Base-by-base conservation (phyloP, 2,329 filamentous ascomycete species). In the Trichoderma koningii region DNA sequence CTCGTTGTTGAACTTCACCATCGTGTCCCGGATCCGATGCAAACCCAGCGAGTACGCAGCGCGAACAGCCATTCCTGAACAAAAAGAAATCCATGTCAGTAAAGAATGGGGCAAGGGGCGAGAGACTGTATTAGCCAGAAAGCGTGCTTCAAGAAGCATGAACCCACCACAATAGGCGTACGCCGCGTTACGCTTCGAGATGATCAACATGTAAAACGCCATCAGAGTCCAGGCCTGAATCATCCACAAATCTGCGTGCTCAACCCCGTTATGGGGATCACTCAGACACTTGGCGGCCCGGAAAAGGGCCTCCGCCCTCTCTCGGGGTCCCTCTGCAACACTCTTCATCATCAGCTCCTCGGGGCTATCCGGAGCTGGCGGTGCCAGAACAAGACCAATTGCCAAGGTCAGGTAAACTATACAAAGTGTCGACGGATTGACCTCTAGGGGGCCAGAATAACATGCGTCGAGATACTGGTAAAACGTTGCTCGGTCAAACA, bases 181-280 rank as follows among this genome's bases (percentile, higher is more conserved):
- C 0, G 88, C 85, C 5, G 85, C 83, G 68, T 89, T 89, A 17
- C 85, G 79, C 72, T 84, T 87, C 0, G 86, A 86, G 15, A 86
- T 80, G 2, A 82, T 80, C 17, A 90, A 75, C 82, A 84, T 86
- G 70, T 89, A 90, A 2, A 89, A 74, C 0, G 87, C 81, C 83
- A 89, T 89, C 42, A 90, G 75, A 0, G 85, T 75, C 50, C 89
- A 76, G 2, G 86, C 85, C 70, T 89, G 87, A 53, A 90, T 81
- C 14, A 85, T 85, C 84, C 86, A 88, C 65, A 89, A 83, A 63
- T 87, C 83, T 23, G 83, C 84, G 69, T 88, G 84, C 70, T 89
- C 86, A 55, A 88, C 82, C 0, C 84, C 80, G 3, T 76, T 73
- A 1, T 78, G 73, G 1, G 78, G 76, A 52, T 81, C 77, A 19